These are phyloP conservation scores for Dioscorea zingiberensis DNA, from an alignment of 106 monocot species.

Conservation along the genomic window DNA sequence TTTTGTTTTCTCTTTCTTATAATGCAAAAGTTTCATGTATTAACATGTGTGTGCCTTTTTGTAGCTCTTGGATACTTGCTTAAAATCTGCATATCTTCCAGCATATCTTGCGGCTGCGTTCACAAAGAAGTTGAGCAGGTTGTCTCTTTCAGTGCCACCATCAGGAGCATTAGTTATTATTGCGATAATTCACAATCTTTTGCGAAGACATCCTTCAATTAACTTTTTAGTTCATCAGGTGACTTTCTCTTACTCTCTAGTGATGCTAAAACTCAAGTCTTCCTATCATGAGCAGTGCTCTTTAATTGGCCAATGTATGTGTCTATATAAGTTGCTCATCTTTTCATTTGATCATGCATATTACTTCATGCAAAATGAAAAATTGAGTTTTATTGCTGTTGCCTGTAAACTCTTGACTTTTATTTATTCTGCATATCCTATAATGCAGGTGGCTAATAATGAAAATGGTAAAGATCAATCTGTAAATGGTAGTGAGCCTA, in stretches of 20 bases:
- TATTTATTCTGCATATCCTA: too few relatives aligned
- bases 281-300: too few relatives aligned
- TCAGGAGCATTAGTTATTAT: conserved; percentile 79
- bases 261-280: too few relatives aligned
- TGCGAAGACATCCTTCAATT: conserved; percentile 91
- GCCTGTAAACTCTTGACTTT: too few relatives aligned
- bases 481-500: conserved; percentile 11
- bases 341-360: too few relatives aligned
- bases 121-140: conserved; percentile 85
- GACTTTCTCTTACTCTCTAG: neutral
- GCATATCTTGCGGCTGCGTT: conserved; percentile 97
- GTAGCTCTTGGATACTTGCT: conserved; percentile 83
- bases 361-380: too few relatives aligned
- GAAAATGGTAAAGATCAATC: conserved; percentile 22
- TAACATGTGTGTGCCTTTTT: neutral
- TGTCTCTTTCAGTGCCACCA: conserved; percentile 80
- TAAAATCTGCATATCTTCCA: conserved; percentile 81
- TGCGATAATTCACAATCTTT: conserved; percentile 88
- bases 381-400: too few relatives aligned
- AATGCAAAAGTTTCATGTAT: too few relatives aligned
- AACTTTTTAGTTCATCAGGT: conserved; percentile 97
- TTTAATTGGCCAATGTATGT: too few relatives aligned
- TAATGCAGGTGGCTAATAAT: conserved; percentile 9
- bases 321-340: too few relatives aligned
- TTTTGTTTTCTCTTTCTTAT: too few relatives aligned